Conservation (phyloP, 2,329 filamentous ascomycete genomes). For the Cladosporium halotolerans region DNA sequence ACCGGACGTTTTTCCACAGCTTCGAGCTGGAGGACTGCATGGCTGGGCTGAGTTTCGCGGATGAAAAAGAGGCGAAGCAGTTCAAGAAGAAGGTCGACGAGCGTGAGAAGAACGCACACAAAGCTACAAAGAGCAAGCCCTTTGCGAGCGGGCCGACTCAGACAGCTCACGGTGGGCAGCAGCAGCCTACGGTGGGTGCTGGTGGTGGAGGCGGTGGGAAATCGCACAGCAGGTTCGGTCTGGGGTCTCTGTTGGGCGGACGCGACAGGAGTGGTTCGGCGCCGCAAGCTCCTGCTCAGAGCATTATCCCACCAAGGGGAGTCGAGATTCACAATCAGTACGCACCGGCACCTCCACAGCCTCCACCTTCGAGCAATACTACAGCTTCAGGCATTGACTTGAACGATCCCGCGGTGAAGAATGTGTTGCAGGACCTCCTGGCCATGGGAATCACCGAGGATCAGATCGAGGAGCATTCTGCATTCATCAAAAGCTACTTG, state of each 20-base stretch:
- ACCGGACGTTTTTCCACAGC: conserved; percentile 94
- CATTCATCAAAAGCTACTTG: conserved; percentile 63
- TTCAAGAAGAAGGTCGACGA: conserved; percentile 98
- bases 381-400: conserved; percentile 47
- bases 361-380: conserved; percentile 28
- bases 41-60: conserved; percentile 83
- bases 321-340: conserved; percentile 33
- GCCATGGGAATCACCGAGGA: conserved; percentile 63
- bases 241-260: conserved; percentile 44
- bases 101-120: conserved; percentile 89
- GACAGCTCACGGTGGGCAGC: conserved; percentile 29
- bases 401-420: conserved; percentile 56
- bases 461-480: conserved; percentile 60
- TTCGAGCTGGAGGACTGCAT: conserved; percentile 93
- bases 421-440: conserved; percentile 54
- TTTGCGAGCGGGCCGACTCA: conserved; percentile 48
- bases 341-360: conserved; percentile 23
- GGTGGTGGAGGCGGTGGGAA: conserved; percentile 28
- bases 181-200: conserved; percentile 19
- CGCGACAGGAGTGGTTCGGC: conserved; percentile 44
- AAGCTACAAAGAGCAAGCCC: conserved; percentile 71
- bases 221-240: conserved; percentile 45
- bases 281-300: conserved; percentile 37
- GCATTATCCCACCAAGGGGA: conserved; percentile 45
- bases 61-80: conserved; percentile 94